These are phyloP conservation scores for Thraustochytrium striatum DNA, from an alignment of 352 stramenopile genomes.

Conservation along the genomic window DNA sequence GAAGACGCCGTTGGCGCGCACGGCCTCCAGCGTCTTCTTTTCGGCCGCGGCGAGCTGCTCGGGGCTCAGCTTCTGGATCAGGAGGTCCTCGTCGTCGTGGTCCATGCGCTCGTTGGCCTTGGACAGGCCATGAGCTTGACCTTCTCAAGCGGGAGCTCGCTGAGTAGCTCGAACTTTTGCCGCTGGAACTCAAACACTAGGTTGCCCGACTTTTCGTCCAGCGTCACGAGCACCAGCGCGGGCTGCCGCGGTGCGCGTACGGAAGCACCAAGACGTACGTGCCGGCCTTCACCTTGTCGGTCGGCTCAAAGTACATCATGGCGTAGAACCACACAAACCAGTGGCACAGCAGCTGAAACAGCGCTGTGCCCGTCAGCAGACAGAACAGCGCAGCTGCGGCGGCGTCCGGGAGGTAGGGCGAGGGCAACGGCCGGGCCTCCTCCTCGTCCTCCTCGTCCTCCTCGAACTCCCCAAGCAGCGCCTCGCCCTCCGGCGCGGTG, in stretches of 20 bases:
- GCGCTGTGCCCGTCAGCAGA: background rate
- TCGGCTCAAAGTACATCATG: conserved; percentile 38
- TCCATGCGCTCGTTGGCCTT: conserved; percentile 16
- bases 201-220: background rate
- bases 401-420: conserved; percentile 39
- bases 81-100: conserved; percentile 40
- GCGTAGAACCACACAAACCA: conserved; percentile 46
- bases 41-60: conserved; percentile 39
- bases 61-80: conserved; percentile 39
- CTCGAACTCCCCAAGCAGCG: background rate
- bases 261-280: conserved; percentile 38
- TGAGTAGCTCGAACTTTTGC: conserved; percentile 32
- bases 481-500: background rate
- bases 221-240: conserved; percentile 19
- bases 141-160: background rate
- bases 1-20: conserved; percentile 5
- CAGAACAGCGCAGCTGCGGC: conserved; percentile 11
- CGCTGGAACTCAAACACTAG: conserved; percentile 40
- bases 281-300: conserved; percentile 13
- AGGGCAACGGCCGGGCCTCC: conserved; percentile 12
- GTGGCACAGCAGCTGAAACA: conserved; percentile 48
- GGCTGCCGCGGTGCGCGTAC: conserved; percentile 38
- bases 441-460: conserved; percentile 38
- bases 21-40: conserved; percentile 27
- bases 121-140: conserved; percentile 36